These are phyloP conservation scores for Naganishia antarctica DNA, from an alignment of 768 basidiomycete genomes.

Conservation along the genomic window DNA sequence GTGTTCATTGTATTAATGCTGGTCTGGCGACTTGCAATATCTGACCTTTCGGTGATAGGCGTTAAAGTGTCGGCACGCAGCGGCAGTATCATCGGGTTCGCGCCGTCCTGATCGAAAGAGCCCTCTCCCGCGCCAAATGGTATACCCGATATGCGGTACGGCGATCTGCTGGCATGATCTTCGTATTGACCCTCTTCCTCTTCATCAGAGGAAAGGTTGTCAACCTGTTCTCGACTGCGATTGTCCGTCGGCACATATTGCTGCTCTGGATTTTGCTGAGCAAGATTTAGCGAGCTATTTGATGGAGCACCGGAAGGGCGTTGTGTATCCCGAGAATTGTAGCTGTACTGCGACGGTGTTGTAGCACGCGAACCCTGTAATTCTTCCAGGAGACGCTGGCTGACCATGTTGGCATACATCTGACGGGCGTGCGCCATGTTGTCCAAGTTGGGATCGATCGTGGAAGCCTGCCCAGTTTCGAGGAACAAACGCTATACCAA, in stretches of 20 bases:
- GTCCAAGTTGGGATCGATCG: slow-evolving; percentile 70
- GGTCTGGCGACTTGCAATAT: slow-evolving; percentile 40
- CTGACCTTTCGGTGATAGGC: slow-evolving; percentile 62
- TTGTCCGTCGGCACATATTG: not conserved
- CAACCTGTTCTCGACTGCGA: not conserved
- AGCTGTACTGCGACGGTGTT: slow-evolving; percentile 11
- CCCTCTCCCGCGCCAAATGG: not conserved
- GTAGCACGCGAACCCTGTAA: slow-evolving; percentile 2
- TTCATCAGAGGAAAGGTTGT: slow-evolving; percentile 8
- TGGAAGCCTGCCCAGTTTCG: slow-evolving; percentile 73
- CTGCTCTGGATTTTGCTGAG: not conserved
- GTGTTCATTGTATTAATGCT: slow-evolving; percentile 36
- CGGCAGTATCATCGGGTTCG: slow-evolving; percentile 4
- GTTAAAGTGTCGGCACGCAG: slow-evolving; percentile 51
- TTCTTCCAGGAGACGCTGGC: slow-evolving; percentile 6
- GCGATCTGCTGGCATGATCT: not conserved
- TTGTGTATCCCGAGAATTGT: not conserved
- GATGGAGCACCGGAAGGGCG: not conserved
- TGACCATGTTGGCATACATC: slow-evolving; percentile 21
- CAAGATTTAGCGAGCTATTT: slow-evolving; percentile 4
- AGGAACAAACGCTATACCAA: slow-evolving; percentile 69
- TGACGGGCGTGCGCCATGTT: slow-evolving; percentile 66
- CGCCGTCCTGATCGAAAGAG: not conserved
- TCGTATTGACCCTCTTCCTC: slow-evolving; percentile 13
- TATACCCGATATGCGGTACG: not conserved